Evolutionary conservation across 2,329 filamentous ascomycete species (phyloP), one percentile per base, ranked within the genome.

Genomic region (Chrysoporthe puriensis): DNA sequence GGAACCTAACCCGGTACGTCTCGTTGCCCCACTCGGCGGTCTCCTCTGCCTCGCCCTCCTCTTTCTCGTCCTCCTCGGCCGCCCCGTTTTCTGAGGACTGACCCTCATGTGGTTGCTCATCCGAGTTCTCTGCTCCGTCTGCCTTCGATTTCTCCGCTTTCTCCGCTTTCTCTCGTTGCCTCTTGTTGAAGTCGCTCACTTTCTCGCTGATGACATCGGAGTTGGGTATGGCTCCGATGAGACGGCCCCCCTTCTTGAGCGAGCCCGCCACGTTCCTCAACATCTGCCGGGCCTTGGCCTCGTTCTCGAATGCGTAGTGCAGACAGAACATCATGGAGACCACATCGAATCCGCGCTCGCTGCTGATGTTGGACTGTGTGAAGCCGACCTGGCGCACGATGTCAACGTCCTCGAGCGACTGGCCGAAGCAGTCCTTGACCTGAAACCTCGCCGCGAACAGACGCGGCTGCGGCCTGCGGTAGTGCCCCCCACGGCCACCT

Each of bases 321-420:
- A 99, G 96, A 75, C 94, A 96, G 79, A 99, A 99, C 96, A 99
- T 99, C 88, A 97, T 97, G 76, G 91, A 94, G 71, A 99, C 95
- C 54, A 98, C 92, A 77, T 99, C 96, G 74, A 98, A 99, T 4
- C 95, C 94, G 66, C 91, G 91, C 64, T 88, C 88, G 70, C 87
- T 86, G 80, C 89, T 78, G 88, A 91, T 81, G 83, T 92, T 74
- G 82, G 90, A 90, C 0, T 86, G 83, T 74, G 97, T 92, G 73
- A 97, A 97, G 32, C 96, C 96, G 42, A 99, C 93, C 66, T 97
- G 88, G 61, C 87, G 87, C 62, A 99, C 85, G 72, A 97, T 91
- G 16, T 90, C 88, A 57, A 98, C 85, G 69, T 96, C 90, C 66
- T 89, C 92, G 56, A 99, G 86, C 72, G 88, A 90, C 77, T 96